Conservation (phyloP, 2,329 filamentous ascomycete species). For the Drechslerella dactyloides region DNA sequence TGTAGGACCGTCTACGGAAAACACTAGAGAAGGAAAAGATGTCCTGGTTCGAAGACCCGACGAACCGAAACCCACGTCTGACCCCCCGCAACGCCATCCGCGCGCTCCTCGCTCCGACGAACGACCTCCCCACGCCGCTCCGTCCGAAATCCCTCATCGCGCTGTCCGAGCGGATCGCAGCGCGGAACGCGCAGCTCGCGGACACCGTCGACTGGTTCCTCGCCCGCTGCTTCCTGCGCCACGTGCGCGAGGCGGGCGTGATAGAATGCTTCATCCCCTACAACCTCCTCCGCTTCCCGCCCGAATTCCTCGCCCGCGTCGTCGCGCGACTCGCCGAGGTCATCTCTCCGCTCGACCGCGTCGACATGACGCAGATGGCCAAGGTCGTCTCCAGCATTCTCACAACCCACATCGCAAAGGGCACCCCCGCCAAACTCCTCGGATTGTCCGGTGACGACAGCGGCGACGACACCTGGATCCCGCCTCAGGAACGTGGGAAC, state of each 20-base stretch:
- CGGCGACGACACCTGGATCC: neutral
- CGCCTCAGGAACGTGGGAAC: neutral
- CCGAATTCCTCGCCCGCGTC: conserved; percentile 23
- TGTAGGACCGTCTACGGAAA: conserved; percentile 73
- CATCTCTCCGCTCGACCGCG: conserved; percentile 22
- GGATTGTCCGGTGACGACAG: neutral
- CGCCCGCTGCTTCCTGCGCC: conserved; percentile 28
- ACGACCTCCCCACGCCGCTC: conserved; percentile 71
- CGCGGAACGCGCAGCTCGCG: conserved; percentile 5
- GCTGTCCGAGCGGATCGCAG: conserved; percentile 60
- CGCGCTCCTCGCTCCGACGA: conserved; percentile 46
- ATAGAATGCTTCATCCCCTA: conserved; percentile 37
- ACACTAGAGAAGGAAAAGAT: conserved; percentile 74
- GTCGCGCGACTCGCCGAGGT: conserved; percentile 20
- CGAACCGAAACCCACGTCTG: conserved; percentile 77
- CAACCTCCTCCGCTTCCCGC: conserved; percentile 18
- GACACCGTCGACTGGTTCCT: conserved; percentile 40
- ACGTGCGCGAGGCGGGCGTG: conserved; percentile 30
- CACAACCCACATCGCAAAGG: neutral
- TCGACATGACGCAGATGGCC: conserved; percentile 34
- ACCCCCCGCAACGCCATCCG: conserved; percentile 80
- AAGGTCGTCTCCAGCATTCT: conserved; percentile 27
- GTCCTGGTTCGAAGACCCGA: conserved; percentile 82
- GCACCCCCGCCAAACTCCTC: neutral
- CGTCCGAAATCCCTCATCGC: conserved; percentile 69